Evolutionary conservation across 2,329 filamentous ascomycete species (phyloP).

Genomic region (Fusarium humuli): DNA sequence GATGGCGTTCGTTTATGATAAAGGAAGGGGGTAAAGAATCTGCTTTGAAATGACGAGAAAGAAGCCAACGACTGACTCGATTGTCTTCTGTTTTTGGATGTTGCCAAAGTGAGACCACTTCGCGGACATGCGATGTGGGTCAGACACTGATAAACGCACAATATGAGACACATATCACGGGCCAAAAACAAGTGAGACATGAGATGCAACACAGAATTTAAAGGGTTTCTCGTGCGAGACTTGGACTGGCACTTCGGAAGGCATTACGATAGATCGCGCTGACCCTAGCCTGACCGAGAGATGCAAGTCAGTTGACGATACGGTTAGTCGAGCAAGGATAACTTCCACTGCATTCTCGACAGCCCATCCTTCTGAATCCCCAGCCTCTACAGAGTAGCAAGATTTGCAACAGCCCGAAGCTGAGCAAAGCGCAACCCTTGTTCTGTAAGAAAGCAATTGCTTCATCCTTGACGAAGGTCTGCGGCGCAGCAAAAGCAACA

Average conservation of each 20-base stretch:
- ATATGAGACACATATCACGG: constrained; percentile 39
- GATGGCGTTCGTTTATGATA: constrained; percentile 14
- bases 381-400: not conserved
- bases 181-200: constrained; percentile 34
- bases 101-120: constrained; percentile 28
- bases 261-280: constrained; percentile 1
- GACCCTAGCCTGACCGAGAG: constrained; percentile 16
- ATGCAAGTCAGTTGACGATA: constrained; percentile 1
- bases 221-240: constrained; percentile 15
- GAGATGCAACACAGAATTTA: constrained; percentile 25
- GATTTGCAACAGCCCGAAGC: not conserved
- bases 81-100: constrained; percentile 11
- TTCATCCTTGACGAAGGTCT: constrained; percentile 3
- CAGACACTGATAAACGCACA: constrained; percentile 27
- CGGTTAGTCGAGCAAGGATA: not conserved
- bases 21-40: constrained; percentile 9
- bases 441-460: not conserved
- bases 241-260: constrained; percentile 24
- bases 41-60: not conserved
- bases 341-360: not conserved
- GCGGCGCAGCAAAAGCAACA: constrained; percentile 29
- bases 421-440: not conserved
- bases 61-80: not conserved
- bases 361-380: not conserved
- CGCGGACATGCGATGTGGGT: constrained; percentile 35